Conservation (phyloP, 352 stramenopile genomes). For the Phytophthora cactorum region DNA sequence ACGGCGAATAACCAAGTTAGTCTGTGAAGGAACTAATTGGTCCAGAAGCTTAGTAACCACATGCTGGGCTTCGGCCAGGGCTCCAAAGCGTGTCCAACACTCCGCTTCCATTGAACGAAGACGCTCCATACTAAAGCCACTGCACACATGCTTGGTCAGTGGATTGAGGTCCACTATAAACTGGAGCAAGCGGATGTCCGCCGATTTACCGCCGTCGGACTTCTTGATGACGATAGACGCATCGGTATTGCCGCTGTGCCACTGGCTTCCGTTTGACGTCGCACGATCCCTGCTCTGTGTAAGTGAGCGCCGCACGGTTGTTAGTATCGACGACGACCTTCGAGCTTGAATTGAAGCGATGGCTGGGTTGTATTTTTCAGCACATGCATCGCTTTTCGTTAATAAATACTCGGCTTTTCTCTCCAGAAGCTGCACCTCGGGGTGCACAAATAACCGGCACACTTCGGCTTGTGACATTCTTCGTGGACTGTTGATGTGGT, state of each 20-base stretch:
- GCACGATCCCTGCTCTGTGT: constrained; percentile 40
- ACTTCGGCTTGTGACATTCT: constrained; percentile 21
- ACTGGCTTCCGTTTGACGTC: constrained; percentile 34
- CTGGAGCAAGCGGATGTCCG: constrained; percentile 31
- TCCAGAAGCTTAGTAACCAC: constrained; percentile 23
- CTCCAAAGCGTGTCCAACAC: constrained; percentile 66
- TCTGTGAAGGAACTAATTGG: constrained; percentile 6
- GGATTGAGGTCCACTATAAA: constrained; percentile 67
- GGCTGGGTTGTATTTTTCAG: constrained; percentile 27
- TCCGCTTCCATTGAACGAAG: constrained; percentile 62
- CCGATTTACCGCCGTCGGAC: neutral
- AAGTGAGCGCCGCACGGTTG: constrained; percentile 1
- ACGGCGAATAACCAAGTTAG: neutral
- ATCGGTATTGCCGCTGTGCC: constrained; percentile 17
- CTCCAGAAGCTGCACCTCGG: constrained; percentile 57
- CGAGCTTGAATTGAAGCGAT: constrained; percentile 13
- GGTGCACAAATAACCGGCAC: constrained; percentile 41
- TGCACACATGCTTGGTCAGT: constrained; percentile 41
- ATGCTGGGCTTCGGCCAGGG: constrained; percentile 46
- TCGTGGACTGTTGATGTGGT: neutral
- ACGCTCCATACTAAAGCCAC: constrained; percentile 37
- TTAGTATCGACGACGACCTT: constrained; percentile 29
- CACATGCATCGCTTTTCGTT: constrained; percentile 49
- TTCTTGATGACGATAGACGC: neutral
- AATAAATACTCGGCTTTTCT: constrained; percentile 54